Base-by-base conservation (phyloP, 345 rosid species). In the Jatropha curcas region DNA sequence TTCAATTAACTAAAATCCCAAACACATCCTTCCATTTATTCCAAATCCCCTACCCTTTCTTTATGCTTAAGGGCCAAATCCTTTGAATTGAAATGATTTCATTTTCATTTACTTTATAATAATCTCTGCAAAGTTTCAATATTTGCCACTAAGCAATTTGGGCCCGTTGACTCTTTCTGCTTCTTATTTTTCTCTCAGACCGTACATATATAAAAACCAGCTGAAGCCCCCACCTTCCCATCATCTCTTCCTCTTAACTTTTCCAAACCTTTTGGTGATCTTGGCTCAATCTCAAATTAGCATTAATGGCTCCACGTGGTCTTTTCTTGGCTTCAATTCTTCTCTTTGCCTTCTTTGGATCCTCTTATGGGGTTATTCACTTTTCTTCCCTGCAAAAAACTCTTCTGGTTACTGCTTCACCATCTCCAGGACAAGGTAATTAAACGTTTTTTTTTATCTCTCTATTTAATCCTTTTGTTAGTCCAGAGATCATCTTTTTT, bases 401-500 rank as follows among this genome's bases (percentile, higher is more conserved):
- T 19, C 68, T 91, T 28, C 30, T 1, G 0, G 79, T 76, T 65
- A 63, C 65, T 34, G 80, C 86, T 16, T 80, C 79, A 20, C 74
- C 87, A 3, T 76, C 68, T 68, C 59, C 69, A 31, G 81, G 77
- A 52, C 73, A 73, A 63, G 90, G 92, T 91, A 82, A 12, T 3
- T 11, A 0, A 57, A 1, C 33, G n/a, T 12, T 14, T 5, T 27
- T 69, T 13, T 60, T 13, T 39, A 39, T 37, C 30, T 50, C 31
- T 34, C 19, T n/a, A n/a, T n/a, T n/a, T n/a, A n/a, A n/a, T 35
- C 37, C 31, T 45, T 28, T 20, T 0, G 57, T n/a, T n/a, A n/a
- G n/a, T n/a, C n/a, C n/a, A n/a, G n/a, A n/a, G n/a, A n/a, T n/a
- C n/a, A n/a, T n/a, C n/a, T 30, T 37, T 34, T 31, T 30, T 19